Evolutionary conservation across 352 stramenopile species (phyloP).

Genomic region (Phytophthora ramorum): DNA sequence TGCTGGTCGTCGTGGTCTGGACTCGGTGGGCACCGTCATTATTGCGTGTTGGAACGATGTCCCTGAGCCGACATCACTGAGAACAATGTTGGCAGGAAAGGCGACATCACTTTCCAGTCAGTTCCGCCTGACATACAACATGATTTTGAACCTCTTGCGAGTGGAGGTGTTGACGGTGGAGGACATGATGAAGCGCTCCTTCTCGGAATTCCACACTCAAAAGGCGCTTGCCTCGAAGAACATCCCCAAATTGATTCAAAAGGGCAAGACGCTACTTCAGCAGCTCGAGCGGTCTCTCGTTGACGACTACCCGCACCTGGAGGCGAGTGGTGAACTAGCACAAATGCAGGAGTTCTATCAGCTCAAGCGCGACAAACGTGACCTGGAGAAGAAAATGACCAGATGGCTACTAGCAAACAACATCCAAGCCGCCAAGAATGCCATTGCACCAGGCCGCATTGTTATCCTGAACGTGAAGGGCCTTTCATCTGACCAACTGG

Average conservation of each 20-base stretch:
- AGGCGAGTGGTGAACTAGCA: conserved; percentile 61
- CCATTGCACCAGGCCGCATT: conserved; percentile 68
- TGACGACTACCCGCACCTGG: conserved; percentile 72
- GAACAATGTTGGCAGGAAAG: conserved; percentile 96
- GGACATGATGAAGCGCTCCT: conserved; percentile 98
- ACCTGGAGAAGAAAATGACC: conserved; percentile 75
- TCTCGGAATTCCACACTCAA: conserved; percentile 96
- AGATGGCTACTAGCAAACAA: conserved; percentile 78
- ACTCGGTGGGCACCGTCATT: conserved; percentile 97
- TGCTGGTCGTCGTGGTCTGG: conserved; percentile 96
- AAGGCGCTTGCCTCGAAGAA: conserved; percentile 83
- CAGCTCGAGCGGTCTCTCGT: conserved; percentile 55
- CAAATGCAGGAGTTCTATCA: conserved; percentile 73
- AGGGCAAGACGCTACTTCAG: conserved; percentile 57
- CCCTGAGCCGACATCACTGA: conserved; percentile 94
- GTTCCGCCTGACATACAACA: conserved; percentile 99
- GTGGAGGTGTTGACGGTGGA: conserved; percentile 90
- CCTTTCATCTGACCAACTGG: conserved; percentile 61
- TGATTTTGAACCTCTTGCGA: conserved; percentile 97
- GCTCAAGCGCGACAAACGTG: conserved; percentile 74
- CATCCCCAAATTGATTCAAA: conserved; percentile 78
- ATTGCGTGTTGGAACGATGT: conserved; percentile 98
- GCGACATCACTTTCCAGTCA: conserved; percentile 96
- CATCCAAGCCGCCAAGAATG: conserved; percentile 61
- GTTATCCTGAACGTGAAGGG: conserved; percentile 75